A percentile compares a stretch with the other conserved stretches of the same genome.
Evolutionary conservation across 257 asterid genomes (phyloP).

Genomic region (Orobanche coerulescens): DNA sequence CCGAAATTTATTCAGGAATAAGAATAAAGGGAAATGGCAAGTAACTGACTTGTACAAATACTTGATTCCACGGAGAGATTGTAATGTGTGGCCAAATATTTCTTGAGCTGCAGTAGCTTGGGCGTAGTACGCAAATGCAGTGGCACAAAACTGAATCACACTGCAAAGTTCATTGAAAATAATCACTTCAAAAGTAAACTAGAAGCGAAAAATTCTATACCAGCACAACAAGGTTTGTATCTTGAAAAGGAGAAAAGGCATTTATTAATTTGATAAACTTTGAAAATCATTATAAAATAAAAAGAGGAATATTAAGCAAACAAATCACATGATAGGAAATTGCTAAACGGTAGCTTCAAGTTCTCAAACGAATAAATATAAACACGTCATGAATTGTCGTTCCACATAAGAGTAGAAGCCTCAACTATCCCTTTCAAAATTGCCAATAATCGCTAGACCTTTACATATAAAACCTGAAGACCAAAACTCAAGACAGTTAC

Average conservation of each 20-base stretch:
- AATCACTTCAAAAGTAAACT: constrained; percentile 11
- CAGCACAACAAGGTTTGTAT: neutral
- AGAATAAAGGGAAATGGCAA: neutral
- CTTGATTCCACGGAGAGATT: constrained; percentile 96
- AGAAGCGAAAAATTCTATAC: constrained; percentile 4
- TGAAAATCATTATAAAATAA: neutral
- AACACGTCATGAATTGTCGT: neutral
- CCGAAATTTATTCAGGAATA: neutral
- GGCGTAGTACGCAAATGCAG: constrained; percentile 92
- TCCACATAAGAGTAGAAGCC: neutral
- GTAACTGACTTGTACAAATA: constrained; percentile 87
- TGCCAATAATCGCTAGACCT: neutral
- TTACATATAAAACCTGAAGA: constrained; percentile 13
- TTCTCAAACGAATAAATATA: neutral
- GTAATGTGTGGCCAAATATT: constrained; percentile 94
- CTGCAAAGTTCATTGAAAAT: constrained; percentile 39
- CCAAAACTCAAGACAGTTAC: constrained; percentile 31
- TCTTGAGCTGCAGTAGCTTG: constrained; percentile 99
- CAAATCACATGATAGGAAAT: neutral
- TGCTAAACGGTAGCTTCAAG: constrained; percentile 3
- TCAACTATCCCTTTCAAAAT: neutral
- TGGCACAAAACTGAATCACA: constrained; percentile 97
- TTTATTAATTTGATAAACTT: neutral
- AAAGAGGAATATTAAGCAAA: neutral
- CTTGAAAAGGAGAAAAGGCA: neutral